Conservation (phyloP, 768 basidiomycete species). For the Leccinum fibrillosum region DNA sequence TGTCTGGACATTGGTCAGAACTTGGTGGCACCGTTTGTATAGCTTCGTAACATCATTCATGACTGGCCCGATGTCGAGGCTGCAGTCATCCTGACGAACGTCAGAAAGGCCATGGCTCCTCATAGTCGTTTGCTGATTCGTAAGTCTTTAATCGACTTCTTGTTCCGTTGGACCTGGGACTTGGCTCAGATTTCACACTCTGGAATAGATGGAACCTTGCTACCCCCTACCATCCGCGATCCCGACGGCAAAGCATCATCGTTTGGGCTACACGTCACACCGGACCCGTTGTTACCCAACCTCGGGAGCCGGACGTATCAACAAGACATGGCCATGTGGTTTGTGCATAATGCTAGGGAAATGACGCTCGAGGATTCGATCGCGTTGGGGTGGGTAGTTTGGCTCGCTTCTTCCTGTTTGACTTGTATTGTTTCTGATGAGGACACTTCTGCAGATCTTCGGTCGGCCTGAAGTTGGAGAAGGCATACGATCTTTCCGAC, state of each 20-base stretch:
- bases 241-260: background rate
- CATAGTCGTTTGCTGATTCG: conserved; percentile 33
- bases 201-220: conserved; percentile 18
- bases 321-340: conserved; percentile 47
- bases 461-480: background rate
- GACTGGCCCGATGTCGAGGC: conserved; percentile 37
- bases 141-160: conserved; percentile 11
- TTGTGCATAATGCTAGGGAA: conserved; percentile 39
- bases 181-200: background rate
- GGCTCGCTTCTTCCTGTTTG: background rate
- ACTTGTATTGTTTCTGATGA: background rate
- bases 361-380: conserved; percentile 30
- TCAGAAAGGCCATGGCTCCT: conserved; percentile 29
- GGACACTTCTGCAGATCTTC: background rate
- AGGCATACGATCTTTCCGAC: background rate
- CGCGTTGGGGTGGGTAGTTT: background rate
- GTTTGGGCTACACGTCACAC: conserved; percentile 28
- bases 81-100: conserved; percentile 27
- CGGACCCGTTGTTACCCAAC: conserved; percentile 46
- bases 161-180: background rate
- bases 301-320: conserved; percentile 42
- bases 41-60: conserved; percentile 30
- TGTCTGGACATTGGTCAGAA: background rate
- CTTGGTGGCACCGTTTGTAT: background rate
- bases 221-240: conserved; percentile 12